Base-by-base conservation (phyloP, 148 eudicot genomes). In the Amaranthus palmeri region DNA sequence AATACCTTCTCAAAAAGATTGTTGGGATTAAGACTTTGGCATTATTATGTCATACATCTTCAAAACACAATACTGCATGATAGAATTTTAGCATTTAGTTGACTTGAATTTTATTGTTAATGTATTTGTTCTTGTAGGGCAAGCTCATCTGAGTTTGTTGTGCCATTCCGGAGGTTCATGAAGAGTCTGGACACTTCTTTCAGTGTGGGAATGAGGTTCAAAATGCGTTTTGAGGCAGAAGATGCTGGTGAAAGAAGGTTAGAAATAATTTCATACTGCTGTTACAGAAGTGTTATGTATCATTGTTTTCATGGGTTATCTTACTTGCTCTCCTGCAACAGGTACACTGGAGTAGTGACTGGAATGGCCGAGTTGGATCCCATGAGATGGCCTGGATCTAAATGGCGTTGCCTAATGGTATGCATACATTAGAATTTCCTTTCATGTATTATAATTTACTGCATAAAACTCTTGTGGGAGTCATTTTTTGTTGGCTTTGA, bases 361-460 rank as follows among this genome's bases (percentile, higher is more conserved):
- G 96, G 99, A 51, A 76, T 87, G 58, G 72, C 89, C 65, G 99
- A 90, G 74, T 73, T 83, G 18, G 99, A 96, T 83, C 97, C 96
- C 25, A 74, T 78, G 60, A 85, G 90, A 62, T 96, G 99, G 99
- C 88, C 92, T 44, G 90, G 99, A 64, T 96, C 99, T 8, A 96
- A 90, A 77, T 96, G 99, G 99, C 90, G 88, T 81, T 84, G 90
- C 89, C 72, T 96, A 47, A 76, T 86, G 97, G 99, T 96, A 89
- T 58, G 87, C 57, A 41, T 52, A 10, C 56, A 1, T 9, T 53
- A 55, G 1, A 61, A 50, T 0, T 5, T 14, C 10, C 10, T 41
- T 50, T 25, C 36, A 25, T 65, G 43, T 10, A 4, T 53, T 43
- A 9, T 9, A 8, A 7, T 73, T 53, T 40, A 1, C 3, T 72